phyloP scores from a whole-genome alignment of 73 alveolate species.

The Paramecium sonneborni region DNA sequence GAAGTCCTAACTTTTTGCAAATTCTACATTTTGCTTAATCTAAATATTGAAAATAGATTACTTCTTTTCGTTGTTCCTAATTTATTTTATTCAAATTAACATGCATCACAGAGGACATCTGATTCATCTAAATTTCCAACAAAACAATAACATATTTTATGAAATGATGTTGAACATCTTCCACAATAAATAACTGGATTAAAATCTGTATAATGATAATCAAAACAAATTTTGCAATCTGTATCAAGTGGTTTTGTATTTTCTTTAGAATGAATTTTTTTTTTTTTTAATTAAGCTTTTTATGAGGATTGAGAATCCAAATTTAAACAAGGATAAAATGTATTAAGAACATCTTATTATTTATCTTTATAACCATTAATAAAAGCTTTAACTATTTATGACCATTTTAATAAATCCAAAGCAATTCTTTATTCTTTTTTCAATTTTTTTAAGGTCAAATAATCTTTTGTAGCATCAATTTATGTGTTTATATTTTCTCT shows the following conservation, averaged over 20 bases:
- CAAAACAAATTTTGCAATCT: conserved; percentile 53
- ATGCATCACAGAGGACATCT: conserved; percentile 25
- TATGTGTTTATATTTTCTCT: background rate
- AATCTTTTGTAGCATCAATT: background rate
- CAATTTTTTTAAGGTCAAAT: background rate
- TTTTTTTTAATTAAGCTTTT: conserved; percentile 6
- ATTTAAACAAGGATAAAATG: background rate
- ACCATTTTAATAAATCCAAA: conserved; percentile 18
- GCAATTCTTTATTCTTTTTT: background rate
- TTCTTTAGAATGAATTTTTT: conserved; percentile 23
- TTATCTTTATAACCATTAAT: conserved; percentile 34
- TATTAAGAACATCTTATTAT: background rate
- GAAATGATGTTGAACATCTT: conserved; percentile 32
- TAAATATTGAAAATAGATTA: background rate
- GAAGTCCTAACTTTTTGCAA: conserved; percentile 11
- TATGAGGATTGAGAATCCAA: background rate
- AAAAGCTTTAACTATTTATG: conserved; percentile 13
- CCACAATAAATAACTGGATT: conserved; percentile 57
- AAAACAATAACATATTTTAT: conserved; percentile 38
- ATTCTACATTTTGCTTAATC: conserved; percentile 12
- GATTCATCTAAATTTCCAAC: conserved; percentile 2
- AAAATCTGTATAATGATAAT: background rate
- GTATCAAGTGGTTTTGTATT: conserved; percentile 35
- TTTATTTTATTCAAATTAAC: background rate
- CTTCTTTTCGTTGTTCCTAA: background rate